Percentiles rank a stretch among this genome's conserved stretches.
Conservation (phyloP, 352 stramenopile genomes). For the Phytophthora macrochlamydospora region DNA sequence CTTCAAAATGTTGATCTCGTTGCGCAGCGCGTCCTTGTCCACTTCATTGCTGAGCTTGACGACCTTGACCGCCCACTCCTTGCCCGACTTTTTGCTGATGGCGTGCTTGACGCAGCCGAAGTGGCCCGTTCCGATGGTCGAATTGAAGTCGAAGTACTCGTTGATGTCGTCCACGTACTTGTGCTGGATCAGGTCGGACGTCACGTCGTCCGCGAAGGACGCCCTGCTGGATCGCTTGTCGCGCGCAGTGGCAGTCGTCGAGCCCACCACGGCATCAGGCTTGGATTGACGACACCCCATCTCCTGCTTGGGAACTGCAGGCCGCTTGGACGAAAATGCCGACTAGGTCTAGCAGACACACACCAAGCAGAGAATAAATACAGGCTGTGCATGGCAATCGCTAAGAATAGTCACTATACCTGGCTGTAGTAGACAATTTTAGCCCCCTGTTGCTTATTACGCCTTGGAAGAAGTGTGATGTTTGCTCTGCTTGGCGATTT, state of each 20-base stretch:
- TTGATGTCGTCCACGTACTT: conserved; percentile 71
- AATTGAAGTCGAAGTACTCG: conserved; percentile 66
- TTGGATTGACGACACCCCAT: conserved; percentile 76
- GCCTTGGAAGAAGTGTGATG: background rate
- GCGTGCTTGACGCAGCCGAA: conserved; percentile 76
- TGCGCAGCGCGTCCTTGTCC: conserved; percentile 74
- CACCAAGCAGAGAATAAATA: conserved; percentile 18
- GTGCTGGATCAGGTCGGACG: conserved; percentile 79
- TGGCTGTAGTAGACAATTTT: background rate
- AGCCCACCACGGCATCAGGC: conserved; percentile 45
- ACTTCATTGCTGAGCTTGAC: conserved; percentile 74
- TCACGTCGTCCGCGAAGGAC: conserved; percentile 71
- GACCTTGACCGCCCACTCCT: conserved; percentile 81
- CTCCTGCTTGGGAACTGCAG: background rate
- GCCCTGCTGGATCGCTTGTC: conserved; percentile 21
- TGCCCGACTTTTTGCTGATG: conserved; percentile 62
- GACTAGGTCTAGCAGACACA: conserved; percentile 10
- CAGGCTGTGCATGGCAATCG: background rate
- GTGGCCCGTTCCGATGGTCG: conserved; percentile 70
- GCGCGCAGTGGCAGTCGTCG: conserved; percentile 21
- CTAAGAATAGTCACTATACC: conserved; percentile 11
- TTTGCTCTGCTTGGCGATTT: background rate
- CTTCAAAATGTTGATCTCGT: conserved; percentile 82
- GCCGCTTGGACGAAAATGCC: conserved; percentile 9
- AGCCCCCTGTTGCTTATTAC: background rate